Conservation (phyloP, 2,329 filamentous ascomycete species). For the Rhexocercosporidium sp. region DNA sequence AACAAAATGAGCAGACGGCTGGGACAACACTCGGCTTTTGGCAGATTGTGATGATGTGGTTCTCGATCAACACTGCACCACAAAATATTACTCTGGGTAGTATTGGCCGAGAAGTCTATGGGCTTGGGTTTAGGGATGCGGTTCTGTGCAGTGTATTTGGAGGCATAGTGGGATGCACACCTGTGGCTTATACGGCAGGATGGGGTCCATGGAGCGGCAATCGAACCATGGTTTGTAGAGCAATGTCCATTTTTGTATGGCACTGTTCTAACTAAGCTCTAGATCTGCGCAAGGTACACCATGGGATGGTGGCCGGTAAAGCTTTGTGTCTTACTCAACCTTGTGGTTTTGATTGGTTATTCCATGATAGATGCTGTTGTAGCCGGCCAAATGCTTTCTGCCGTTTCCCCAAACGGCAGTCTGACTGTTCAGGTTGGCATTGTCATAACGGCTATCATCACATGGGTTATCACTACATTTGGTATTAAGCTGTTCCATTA, state of each 20-base stretch:
- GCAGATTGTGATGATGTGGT: conserved; percentile 57
- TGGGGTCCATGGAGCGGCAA: conserved; percentile 67
- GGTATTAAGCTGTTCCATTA: conserved; percentile 71
- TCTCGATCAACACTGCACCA: conserved; percentile 65
- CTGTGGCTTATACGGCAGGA: conserved; percentile 64
- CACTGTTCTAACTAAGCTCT: background rate
- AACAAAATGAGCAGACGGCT: conserved; percentile 56
- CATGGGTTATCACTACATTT: conserved; percentile 68
- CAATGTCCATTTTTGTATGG: background rate
- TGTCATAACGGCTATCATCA: conserved; percentile 65
- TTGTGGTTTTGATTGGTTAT: conserved; percentile 67
- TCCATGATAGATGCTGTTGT: conserved; percentile 68
- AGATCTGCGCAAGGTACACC: conserved; percentile 58
- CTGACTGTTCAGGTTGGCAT: conserved; percentile 71
- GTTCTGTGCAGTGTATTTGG: conserved; percentile 63
- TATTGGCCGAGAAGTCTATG: conserved; percentile 63
- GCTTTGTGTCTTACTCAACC: conserved; percentile 64
- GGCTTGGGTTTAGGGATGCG: conserved; percentile 61
- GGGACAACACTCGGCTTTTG: conserved; percentile 35
- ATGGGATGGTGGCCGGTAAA: conserved; percentile 72
- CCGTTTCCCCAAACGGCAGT: conserved; percentile 61
- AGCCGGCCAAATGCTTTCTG: conserved; percentile 70
- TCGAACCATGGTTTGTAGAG: conserved; percentile 57
- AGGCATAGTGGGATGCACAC: conserved; percentile 57
- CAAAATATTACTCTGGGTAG: conserved; percentile 70